Conservation (phyloP, 495 filamentous ascomycete species). For the Xylaria sp. region DNA sequence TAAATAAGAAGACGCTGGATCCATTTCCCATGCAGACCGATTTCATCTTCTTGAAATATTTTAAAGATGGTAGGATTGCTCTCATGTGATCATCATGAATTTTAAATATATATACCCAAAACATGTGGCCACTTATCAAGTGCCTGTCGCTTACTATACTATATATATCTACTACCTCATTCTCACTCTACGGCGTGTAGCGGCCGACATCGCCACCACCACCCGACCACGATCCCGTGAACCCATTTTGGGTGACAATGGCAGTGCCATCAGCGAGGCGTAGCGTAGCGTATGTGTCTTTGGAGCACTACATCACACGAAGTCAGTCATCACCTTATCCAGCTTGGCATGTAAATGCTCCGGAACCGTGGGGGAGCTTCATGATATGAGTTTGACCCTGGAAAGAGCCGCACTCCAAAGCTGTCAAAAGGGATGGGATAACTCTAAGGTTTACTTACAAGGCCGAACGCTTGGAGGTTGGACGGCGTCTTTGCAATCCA, state of each 20-base stretch:
- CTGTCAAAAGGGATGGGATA: background rate
- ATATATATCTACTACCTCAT: background rate
- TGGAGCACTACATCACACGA: constrained; percentile 37
- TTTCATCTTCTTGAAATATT: background rate
- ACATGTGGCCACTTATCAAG: background rate
- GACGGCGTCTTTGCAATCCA: constrained; percentile 42
- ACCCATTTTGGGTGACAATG: constrained; percentile 44
- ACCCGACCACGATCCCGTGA: constrained; percentile 58
- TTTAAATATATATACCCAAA: background rate
- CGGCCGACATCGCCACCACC: constrained; percentile 59
- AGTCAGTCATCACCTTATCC: background rate
- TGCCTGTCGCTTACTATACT: background rate
- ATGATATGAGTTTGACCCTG: background rate
- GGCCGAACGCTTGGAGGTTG: constrained; percentile 48
- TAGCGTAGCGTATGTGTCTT: constrained; percentile 38
- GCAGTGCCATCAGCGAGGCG: constrained; percentile 41
- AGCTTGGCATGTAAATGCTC: background rate
- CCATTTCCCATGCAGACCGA: background rate
- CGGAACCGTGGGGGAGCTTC: background rate
- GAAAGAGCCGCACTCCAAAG: background rate
- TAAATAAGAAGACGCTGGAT: background rate
- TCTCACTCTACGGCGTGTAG: constrained; percentile 42
- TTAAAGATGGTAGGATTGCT: background rate
- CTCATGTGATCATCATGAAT: background rate
- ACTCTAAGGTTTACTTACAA: constrained; percentile 21